These are phyloP conservation scores for Podaxis sp. DNA, from an alignment of 768 basidiomycete species.

Conservation along the genomic window DNA sequence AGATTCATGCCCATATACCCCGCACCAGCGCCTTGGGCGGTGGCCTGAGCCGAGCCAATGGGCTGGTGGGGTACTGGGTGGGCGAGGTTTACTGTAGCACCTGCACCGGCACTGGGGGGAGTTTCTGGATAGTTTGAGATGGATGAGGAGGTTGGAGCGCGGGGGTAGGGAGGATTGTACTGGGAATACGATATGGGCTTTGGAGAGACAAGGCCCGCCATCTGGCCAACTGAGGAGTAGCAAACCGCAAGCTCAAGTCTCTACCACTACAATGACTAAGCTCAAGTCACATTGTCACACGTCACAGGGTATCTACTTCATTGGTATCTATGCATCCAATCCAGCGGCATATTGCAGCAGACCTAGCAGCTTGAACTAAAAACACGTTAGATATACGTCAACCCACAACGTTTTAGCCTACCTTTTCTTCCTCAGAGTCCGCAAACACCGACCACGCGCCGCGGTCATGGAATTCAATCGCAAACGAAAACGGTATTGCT, in stretches of 20 bases:
- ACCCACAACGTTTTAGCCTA: conserved; percentile 21
- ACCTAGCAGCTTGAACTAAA: conserved; percentile 46
- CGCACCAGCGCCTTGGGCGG: conserved; percentile 1
- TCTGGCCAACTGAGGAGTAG: conserved; percentile 24
- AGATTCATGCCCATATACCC: conserved; percentile 10
- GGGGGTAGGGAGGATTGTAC: conserved; percentile 56
- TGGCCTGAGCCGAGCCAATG: conserved; percentile 18
- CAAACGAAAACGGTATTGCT: conserved; percentile 67
- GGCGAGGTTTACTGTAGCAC: conserved; percentile 43
- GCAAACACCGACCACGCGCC: conserved; percentile 58
- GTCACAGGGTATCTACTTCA: neutral
- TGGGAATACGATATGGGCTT: conserved; percentile 66
- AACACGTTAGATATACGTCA: conserved; percentile 3
- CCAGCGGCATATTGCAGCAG: conserved; percentile 45
- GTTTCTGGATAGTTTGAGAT: conserved; percentile 60
- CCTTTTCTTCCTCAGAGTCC: conserved; percentile 67
- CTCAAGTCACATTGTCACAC: conserved; percentile 16
- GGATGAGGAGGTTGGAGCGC: conserved; percentile 41
- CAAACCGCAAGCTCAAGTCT: neutral
- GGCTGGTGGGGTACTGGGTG: conserved; percentile 58
- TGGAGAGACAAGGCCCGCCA: conserved; percentile 66
- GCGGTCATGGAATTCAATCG: conserved; percentile 54
- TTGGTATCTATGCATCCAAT: conserved; percentile 23
- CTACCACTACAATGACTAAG: conserved; percentile 11
- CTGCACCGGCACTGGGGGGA: conserved; percentile 43